Conservation (phyloP, 2,329 filamentous ascomycete genomes). For the Fusarium subglutinans region DNA sequence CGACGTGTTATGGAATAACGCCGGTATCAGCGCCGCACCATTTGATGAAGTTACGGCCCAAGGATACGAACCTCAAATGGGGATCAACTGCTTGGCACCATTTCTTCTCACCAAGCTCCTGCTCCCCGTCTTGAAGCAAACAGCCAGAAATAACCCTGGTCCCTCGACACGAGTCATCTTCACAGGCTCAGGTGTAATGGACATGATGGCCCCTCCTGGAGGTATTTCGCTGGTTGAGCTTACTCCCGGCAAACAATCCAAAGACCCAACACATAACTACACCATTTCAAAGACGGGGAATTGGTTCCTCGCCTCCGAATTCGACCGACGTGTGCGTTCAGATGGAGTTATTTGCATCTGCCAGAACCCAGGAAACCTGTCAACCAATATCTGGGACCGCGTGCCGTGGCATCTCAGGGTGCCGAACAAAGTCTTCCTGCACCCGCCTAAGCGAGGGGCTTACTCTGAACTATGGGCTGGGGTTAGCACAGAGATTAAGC, state of each 20-base stretch:
- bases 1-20: constrained; percentile 56
- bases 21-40: constrained; percentile 16
- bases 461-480: constrained; percentile 55
- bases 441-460: constrained; percentile 48
- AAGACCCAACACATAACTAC: constrained; percentile 42
- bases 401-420: constrained; percentile 12
- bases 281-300: constrained; percentile 49
- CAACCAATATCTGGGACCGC: constrained; percentile 35
- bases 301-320: constrained; percentile 46
- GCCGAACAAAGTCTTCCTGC: constrained; percentile 36
- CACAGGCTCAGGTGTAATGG: constrained; percentile 41
- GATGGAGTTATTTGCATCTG: constrained; percentile 43
- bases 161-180: constrained; percentile 44
- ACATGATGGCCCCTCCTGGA: constrained; percentile 24
- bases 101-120: constrained; percentile 48
- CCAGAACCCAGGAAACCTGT: constrained; percentile 50
- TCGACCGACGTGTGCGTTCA: constrained; percentile 36
- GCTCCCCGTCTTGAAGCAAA: constrained; percentile 42
- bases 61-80: constrained; percentile 46
- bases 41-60: constrained; percentile 27
- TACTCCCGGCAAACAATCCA: constrained; percentile 10
- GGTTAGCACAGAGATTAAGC: constrained; percentile 47
- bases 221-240: constrained; percentile 43
- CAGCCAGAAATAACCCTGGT: neutral
- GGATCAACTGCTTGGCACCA: constrained; percentile 47